Evolutionary conservation across 2,329 filamentous ascomycete genomes (phyloP).

Genomic region (Aquanectria penicillioides): DNA sequence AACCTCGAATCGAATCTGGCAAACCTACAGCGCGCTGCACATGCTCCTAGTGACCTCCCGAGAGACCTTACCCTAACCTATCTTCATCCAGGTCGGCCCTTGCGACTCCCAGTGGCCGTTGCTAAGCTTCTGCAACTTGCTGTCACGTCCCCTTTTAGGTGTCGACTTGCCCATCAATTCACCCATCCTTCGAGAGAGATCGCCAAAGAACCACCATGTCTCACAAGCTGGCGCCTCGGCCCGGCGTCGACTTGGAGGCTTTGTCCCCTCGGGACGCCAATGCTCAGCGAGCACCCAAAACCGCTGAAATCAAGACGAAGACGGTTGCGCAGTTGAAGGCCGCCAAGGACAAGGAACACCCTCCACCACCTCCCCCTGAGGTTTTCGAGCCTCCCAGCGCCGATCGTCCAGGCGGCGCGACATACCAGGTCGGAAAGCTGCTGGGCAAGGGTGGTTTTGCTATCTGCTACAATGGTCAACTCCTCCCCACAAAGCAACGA

Average conservation of each 20-base stretch:
- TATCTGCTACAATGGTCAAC: conserved; percentile 79
- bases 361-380: conserved; percentile 69
- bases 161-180: conserved; percentile 9
- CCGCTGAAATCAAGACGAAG: conserved; percentile 62
- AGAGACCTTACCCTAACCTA: neutral
- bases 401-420: conserved; percentile 75
- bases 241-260: conserved; percentile 67
- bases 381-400: conserved; percentile 72
- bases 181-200: conserved; percentile 1
- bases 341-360: conserved; percentile 72
- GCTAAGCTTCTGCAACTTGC: conserved; percentile 29
- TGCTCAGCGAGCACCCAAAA: conserved; percentile 63
- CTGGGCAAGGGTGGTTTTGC: conserved; percentile 86
- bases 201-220: conserved; percentile 50
- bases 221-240: conserved; percentile 60
- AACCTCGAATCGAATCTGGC: too few species aligned
- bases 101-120: conserved; percentile 27
- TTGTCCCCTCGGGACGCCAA: conserved; percentile 73
- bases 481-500: conserved; percentile 72
- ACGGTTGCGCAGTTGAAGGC: conserved; percentile 63
- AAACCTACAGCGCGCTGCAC: too few species aligned
- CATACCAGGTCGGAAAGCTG: conserved; percentile 78
- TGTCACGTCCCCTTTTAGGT: conserved; percentile 1
- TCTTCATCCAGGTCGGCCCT: conserved; percentile 21
- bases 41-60: too few species aligned